Evolutionary conservation across 805 yeast species (phyloP).

Genomic region (Saccharomycopsis fermentans): DNA sequence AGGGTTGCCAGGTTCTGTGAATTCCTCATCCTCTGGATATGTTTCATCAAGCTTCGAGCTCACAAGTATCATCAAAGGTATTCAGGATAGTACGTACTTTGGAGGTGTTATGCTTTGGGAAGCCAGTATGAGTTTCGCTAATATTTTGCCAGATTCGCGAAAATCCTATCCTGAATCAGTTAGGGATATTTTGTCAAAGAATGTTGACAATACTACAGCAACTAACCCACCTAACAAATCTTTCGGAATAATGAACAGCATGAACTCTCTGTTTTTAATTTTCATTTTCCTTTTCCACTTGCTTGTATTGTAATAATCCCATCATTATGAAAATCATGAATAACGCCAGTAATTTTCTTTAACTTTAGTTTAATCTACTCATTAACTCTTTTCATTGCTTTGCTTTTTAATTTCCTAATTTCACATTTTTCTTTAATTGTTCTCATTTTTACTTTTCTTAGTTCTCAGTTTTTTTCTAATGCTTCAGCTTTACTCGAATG

Average conservation of each 20-base stretch:
- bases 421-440: background rate
- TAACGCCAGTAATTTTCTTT: too few species aligned
- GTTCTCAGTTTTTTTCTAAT: background rate
- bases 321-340: too few species aligned
- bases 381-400: background rate
- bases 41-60: constrained; percentile 28
- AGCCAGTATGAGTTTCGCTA: constrained; percentile 13
- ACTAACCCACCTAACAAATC: background rate
- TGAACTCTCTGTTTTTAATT: background rate
- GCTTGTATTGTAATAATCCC: background rate
- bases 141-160: constrained; percentile 9
- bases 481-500: background rate
- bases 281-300: background rate
- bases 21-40: constrained; percentile 52
- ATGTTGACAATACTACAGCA: constrained; percentile 2
- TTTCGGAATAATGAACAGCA: background rate
- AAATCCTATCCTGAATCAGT: constrained; percentile 10
- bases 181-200: constrained; percentile 8
- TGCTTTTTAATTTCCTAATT: background rate
- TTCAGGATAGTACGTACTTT: constrained; percentile 4
- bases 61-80: constrained; percentile 2
- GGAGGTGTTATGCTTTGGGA: constrained; percentile 19
- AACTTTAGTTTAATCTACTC: background rate
- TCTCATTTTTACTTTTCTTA: background rate
- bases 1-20: constrained; percentile 64